phyloP scores from a whole-genome alignment of 495 filamentous ascomycete species.

The Geopyxis carbonaria region DNA sequence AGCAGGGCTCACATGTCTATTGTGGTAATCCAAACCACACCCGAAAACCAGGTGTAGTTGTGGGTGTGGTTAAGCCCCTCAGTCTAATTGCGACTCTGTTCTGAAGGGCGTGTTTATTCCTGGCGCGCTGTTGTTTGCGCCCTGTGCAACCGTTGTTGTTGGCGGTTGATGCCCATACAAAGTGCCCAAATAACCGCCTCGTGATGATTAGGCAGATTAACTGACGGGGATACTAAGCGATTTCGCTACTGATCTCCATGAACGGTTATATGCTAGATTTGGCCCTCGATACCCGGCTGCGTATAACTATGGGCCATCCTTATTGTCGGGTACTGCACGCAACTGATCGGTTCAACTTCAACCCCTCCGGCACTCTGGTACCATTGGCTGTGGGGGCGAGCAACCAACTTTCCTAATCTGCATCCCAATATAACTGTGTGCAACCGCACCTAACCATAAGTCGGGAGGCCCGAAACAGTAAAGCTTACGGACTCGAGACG shows the following conservation, averaged over 20 bases:
- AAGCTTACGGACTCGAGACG: no score
- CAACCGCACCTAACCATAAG: no score
- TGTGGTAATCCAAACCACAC: no score
- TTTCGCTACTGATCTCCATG: constrained; percentile 4
- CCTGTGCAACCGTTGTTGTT: neutral
- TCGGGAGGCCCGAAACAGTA: no score
- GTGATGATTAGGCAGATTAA: neutral
- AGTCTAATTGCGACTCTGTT: neutral
- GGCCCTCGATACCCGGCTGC: constrained; percentile 1
- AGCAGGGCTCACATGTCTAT: no score
- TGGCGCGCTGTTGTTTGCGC: neutral
- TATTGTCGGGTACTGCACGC: constrained; percentile 1
- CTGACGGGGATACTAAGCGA: constrained; percentile 3
- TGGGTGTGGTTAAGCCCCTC: neutral
- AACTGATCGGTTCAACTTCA: no score
- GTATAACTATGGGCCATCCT: constrained; percentile 1
- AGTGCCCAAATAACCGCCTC: neutral
- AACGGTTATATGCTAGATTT: neutral
- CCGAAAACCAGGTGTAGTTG: neutral
- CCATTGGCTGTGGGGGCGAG: constrained; percentile 1
- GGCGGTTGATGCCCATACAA: neutral
- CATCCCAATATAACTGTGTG: no score
- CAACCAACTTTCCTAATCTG: no score
- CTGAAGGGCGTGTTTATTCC: neutral
- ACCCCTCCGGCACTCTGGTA: constrained; percentile 1